A percentile compares a stretch with the other conserved stretches of the same genome.
Conservation (phyloP, 306 rosid species). For the Morella rubra region DNA sequence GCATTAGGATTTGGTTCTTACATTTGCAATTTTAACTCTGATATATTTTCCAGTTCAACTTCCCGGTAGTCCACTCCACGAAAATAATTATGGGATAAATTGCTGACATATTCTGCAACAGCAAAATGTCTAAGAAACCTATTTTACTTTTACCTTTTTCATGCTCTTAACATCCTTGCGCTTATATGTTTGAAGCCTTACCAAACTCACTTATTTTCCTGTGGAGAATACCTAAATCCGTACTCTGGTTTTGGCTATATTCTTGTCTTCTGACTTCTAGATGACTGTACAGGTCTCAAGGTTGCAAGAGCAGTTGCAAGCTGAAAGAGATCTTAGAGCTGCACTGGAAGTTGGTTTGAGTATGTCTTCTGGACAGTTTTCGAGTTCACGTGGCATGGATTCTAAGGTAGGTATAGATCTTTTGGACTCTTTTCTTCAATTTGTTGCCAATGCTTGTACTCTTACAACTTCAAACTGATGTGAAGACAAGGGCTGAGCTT, state of each 20-base stretch:
- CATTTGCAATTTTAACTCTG: background rate
- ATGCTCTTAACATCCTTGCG: background rate
- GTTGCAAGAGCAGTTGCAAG: slow-evolving; percentile 99
- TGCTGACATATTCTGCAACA: background rate
- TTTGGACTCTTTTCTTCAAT: slow-evolving; percentile 5
- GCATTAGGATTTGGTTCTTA: background rate
- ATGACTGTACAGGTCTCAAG: slow-evolving; percentile 76
- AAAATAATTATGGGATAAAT: slow-evolving; percentile 5
- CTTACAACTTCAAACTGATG: slow-evolving; percentile 39
- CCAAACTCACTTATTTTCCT: background rate
- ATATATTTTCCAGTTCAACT: background rate
- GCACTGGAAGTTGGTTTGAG: slow-evolving; percentile 98
- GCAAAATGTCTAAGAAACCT: background rate
- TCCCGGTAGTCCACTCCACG: background rate
- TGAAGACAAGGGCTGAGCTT: slow-evolving; percentile 94
- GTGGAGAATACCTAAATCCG: background rate
- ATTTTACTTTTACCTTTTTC: background rate
- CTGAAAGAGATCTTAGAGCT: slow-evolving; percentile 99
- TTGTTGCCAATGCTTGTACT: slow-evolving; percentile 23
- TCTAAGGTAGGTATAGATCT: slow-evolving; percentile 63
- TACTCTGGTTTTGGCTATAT: background rate
- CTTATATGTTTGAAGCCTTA: background rate
- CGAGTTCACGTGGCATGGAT: slow-evolving; percentile 91
- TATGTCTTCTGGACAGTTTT: slow-evolving; percentile 90
- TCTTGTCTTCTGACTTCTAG: slow-evolving; percentile 27